phyloP scores from a whole-genome alignment of 129 eudicot species.

The Deinandra increscens region DNA sequence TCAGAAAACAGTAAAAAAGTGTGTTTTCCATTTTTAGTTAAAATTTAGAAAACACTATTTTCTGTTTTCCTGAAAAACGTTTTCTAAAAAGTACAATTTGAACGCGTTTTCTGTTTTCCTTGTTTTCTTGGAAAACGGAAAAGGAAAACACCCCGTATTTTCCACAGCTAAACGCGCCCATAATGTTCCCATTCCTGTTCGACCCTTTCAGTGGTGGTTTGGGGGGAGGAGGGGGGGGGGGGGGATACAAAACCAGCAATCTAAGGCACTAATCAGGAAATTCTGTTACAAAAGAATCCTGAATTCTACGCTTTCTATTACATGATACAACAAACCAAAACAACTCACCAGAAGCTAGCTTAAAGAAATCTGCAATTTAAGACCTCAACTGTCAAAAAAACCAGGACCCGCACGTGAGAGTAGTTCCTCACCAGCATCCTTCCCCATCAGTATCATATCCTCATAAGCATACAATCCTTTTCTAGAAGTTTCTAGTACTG shows the following conservation, averaged over 20 bases:
- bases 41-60: too few species aligned
- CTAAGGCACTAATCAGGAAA: slow-evolving; percentile 9
- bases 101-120: too few species aligned
- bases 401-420: slow-evolving; percentile 80
- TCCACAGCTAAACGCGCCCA: too few species aligned
- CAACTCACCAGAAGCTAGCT: slow-evolving; percentile 28
- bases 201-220: too few species aligned
- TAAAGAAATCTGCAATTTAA: slow-evolving; percentile 13
- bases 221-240: too few species aligned
- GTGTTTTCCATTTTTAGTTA: too few species aligned
- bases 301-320: neutral
- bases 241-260: neutral
- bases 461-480: slow-evolving; percentile 66
- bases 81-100: too few species aligned
- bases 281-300: slow-evolving; percentile 13
- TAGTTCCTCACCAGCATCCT: slow-evolving; percentile 95
- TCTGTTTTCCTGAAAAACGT: too few species aligned
- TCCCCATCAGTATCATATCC: slow-evolving; percentile 87
- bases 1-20: too few species aligned
- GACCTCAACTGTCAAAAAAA: slow-evolving; percentile 59
- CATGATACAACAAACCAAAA: slow-evolving; percentile 4
- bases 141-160: too few species aligned
- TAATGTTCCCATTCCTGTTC: too few species aligned
- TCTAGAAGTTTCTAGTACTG: slow-evolving; percentile 84
- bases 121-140: too few species aligned